Evolutionary conservation across 2,329 filamentous ascomycete genomes (phyloP).

Genomic region (Didymellaceae sp.): DNA sequence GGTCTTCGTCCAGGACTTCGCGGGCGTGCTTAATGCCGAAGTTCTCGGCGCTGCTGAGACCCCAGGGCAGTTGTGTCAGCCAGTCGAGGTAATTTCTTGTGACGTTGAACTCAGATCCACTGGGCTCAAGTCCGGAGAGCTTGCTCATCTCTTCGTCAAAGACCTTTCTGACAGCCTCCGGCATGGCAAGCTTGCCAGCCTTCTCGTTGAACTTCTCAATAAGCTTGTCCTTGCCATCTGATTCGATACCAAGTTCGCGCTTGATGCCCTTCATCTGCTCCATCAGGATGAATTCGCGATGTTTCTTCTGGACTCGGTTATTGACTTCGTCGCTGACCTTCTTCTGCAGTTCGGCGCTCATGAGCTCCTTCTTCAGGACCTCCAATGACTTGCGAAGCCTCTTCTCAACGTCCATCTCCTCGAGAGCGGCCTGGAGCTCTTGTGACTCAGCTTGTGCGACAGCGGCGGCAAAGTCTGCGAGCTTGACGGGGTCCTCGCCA

Average conservation of each 20-base stretch:
- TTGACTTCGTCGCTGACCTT: slow-evolving; percentile 99
- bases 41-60: slow-evolving; percentile 92
- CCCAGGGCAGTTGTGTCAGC: slow-evolving; percentile 98
- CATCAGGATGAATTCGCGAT: slow-evolving; percentile 98
- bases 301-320: slow-evolving; percentile 94
- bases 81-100: slow-evolving; percentile 98
- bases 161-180: slow-evolving; percentile 93
- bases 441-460: slow-evolving; percentile 85
- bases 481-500: slow-evolving; percentile 89
- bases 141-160: slow-evolving; percentile 99
- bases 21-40: slow-evolving; percentile 93
- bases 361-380: slow-evolving; percentile 95
- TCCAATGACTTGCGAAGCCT: slow-evolving; percentile 89
- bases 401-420: slow-evolving; percentile 88
- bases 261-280: slow-evolving; percentile 99
- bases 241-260: slow-evolving; percentile 93
- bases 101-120: slow-evolving; percentile 97
- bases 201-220: slow-evolving; percentile 98
- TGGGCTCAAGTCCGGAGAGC: slow-evolving; percentile 90
- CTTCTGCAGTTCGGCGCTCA: slow-evolving; percentile 95
- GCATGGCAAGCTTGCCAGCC: slow-evolving; percentile 92
- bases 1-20: slow-evolving; percentile 91
- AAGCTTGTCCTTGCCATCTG: slow-evolving; percentile 96
- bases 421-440: slow-evolving; percentile 90
- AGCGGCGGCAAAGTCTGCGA: slow-evolving; percentile 95